phyloP scores from a whole-genome alignment of 768 basidiomycete species.

The Kwoniella sp. region DNA sequence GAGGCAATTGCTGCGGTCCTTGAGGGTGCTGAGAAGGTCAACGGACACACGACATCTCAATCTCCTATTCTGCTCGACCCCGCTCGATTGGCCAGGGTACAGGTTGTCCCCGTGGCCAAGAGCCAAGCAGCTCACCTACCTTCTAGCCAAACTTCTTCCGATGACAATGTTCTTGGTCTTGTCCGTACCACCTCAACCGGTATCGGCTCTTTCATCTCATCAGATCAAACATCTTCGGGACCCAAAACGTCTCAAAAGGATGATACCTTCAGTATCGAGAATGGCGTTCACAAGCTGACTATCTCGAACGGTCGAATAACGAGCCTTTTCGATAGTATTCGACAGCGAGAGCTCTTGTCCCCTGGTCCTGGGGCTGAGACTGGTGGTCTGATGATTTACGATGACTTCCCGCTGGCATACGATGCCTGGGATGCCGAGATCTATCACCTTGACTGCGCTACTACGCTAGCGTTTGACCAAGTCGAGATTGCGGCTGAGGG shows the following conservation, averaged over 20 bases:
- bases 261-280: slow-evolving; percentile 20
- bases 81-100: not conserved
- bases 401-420: slow-evolving; percentile 35
- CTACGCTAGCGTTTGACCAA: slow-evolving; percentile 25
- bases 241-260: slow-evolving; percentile 17
- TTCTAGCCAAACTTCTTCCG: not conserved
- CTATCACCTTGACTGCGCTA: slow-evolving; percentile 32
- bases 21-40: not conserved
- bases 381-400: slow-evolving; percentile 40
- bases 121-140: not conserved
- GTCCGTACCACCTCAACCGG: slow-evolving; percentile 5
- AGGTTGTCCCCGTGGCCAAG: slow-evolving; percentile 1
- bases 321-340: slow-evolving; percentile 22
- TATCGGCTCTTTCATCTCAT: slow-evolving; percentile 3
- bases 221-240: not conserved
- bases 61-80: slow-evolving; percentile 7
- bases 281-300: slow-evolving; percentile 20
- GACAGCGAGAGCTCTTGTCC: slow-evolving; percentile 31
- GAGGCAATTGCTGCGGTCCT: not conserved
- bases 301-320: slow-evolving; percentile 34
- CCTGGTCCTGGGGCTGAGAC: slow-evolving; percentile 20
- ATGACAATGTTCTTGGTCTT: slow-evolving; percentile 3
- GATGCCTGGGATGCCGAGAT: slow-evolving; percentile 43
- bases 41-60: not conserved
- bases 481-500: slow-evolving; percentile 19